A percentile compares a stretch with the other conserved stretches of the same genome.
phyloP scores from a whole-genome alignment of 441 rosid genomes.

The Populus hybrid region DNA sequence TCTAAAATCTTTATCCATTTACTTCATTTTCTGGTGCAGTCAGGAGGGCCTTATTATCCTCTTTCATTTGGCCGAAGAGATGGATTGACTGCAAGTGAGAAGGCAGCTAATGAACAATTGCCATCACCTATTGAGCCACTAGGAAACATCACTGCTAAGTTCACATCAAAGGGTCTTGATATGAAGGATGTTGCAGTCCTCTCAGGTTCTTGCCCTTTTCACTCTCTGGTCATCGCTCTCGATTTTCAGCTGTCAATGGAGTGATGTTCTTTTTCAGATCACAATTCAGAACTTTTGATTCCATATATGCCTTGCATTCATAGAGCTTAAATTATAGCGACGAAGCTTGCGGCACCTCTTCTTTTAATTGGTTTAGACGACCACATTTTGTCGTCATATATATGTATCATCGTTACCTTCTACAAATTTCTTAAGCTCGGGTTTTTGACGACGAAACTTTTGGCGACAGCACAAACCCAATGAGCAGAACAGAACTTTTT shows the following conservation, averaged over 20 bases:
- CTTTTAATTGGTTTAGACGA: neutral
- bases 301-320: neutral
- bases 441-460: neutral
- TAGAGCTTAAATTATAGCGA: neutral
- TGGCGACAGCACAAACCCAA: neutral
- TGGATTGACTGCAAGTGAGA: constrained; percentile 57
- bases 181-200: constrained; percentile 79
- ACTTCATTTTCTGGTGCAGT: constrained; percentile 27
- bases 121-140: constrained; percentile 72
- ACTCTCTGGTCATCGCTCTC: neutral
- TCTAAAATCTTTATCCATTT: neutral
- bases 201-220: constrained; percentile 50
- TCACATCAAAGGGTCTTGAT: constrained; percentile 69
- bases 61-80: constrained; percentile 66
- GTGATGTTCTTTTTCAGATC: neutral
- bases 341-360: neutral
- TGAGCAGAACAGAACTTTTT: neutral
- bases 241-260: neutral
- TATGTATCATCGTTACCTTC: neutral
- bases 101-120: constrained; percentile 58
- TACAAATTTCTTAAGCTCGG: neutral
- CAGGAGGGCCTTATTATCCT: constrained; percentile 73
- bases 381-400: neutral
- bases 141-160: constrained; percentile 61
- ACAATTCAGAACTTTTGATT: neutral